These are phyloP conservation scores for Daldinia loculata DNA, from an alignment of 495 filamentous ascomycete genomes.

Conservation along the genomic window DNA sequence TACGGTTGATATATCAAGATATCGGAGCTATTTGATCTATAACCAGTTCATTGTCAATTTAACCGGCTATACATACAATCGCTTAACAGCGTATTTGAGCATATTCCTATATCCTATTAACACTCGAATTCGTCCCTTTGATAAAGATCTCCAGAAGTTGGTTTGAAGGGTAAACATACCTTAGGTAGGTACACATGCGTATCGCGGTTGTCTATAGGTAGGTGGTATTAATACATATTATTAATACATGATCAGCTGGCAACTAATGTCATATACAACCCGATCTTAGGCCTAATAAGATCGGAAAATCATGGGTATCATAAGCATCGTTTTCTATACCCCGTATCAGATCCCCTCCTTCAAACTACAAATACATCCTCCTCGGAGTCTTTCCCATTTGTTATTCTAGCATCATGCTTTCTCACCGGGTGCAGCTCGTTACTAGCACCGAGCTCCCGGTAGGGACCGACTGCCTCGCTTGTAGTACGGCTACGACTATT, in stretches of 20 bases:
- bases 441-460: conserved; percentile 26
- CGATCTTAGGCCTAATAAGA: neutral
- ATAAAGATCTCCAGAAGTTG: neutral
- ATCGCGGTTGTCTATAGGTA: neutral
- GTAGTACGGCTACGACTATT: conserved; percentile 17
- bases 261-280: neutral
- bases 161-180: neutral
- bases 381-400: neutral
- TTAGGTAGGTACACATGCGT: neutral
- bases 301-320: neutral
- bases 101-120: neutral
- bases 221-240: neutral
- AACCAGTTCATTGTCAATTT: neutral
- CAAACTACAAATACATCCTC: conserved; percentile 10
- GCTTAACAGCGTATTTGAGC: neutral
- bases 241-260: neutral
- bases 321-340: neutral
- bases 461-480: conserved; percentile 28
- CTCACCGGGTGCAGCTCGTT: conserved; percentile 22
- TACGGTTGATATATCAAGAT: neutral
- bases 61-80: neutral
- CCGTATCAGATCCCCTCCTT: neutral
- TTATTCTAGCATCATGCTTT: neutral
- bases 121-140: neutral
- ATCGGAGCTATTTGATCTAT: neutral